Evolutionary conservation across 2,329 filamentous ascomycete species (phyloP).

Genomic region (Leptographium wingfieldii): DNA sequence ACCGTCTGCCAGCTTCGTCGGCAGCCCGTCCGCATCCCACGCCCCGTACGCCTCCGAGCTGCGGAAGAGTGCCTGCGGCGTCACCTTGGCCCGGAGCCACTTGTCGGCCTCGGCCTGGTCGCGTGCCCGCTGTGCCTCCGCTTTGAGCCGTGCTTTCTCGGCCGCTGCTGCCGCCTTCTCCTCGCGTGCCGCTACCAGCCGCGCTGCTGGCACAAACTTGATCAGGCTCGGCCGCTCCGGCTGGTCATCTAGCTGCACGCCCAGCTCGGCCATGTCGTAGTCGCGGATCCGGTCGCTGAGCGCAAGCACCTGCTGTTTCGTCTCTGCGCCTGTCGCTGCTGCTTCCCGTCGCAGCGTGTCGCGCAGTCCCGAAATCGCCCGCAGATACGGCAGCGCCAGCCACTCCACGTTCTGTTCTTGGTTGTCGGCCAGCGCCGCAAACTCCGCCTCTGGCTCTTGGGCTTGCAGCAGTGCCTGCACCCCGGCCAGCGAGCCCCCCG

Average conservation of each 20-base stretch:
- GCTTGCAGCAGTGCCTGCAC: constrained; percentile 7
- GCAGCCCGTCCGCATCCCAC: constrained; percentile 56
- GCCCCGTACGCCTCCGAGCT: constrained; percentile 42
- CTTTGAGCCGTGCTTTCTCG: constrained; percentile 32
- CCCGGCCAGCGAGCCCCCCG: not conserved
- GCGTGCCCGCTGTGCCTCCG: constrained; percentile 30
- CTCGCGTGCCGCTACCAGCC: constrained; percentile 37
- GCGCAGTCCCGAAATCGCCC: constrained; percentile 33
- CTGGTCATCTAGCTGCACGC: constrained; percentile 60
- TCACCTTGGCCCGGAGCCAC: constrained; percentile 16
- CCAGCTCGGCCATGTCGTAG: constrained; percentile 49
- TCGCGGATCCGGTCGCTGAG: constrained; percentile 56
- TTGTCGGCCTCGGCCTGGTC: constrained; percentile 17
- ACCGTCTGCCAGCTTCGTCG: constrained; percentile 46
- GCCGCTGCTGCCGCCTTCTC: constrained; percentile 39
- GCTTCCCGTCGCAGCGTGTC: constrained; percentile 21
- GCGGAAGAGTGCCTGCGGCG: constrained; percentile 21
- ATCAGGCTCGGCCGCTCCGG: constrained; percentile 45
- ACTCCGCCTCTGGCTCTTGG: constrained; percentile 5
- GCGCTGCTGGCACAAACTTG: constrained; percentile 45
- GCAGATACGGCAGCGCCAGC: constrained; percentile 44
- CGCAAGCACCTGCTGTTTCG: constrained; percentile 26
- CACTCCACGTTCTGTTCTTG: constrained; percentile 8
- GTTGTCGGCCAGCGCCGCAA: not conserved
- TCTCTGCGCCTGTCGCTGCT: constrained; percentile 15